phyloP scores from a whole-genome alignment of 2,329 filamentous ascomycete species.

The Colletotrichum orbiculare region DNA sequence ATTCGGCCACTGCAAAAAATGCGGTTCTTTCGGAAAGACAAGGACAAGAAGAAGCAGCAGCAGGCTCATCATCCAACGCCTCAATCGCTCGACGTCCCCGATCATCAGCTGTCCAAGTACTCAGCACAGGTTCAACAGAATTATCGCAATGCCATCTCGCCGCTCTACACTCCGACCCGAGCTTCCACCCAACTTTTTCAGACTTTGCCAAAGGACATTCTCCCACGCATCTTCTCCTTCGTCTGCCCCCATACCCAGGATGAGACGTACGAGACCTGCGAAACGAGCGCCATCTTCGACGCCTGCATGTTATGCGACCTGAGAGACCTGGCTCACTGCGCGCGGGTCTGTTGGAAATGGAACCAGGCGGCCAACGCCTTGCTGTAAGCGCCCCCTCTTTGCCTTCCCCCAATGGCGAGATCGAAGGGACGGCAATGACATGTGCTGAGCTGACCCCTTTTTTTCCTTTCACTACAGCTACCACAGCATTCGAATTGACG shows the following conservation, averaged over 20 bases:
- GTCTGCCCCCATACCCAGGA: slow-evolving; percentile 88
- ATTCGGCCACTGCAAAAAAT: slow-evolving; percentile 35
- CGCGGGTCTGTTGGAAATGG: slow-evolving; percentile 81
- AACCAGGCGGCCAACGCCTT: slow-evolving; percentile 59
- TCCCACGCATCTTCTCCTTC: slow-evolving; percentile 81
- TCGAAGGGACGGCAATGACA: background rate
- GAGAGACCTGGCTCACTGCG: slow-evolving; percentile 86
- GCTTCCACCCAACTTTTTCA: slow-evolving; percentile 57
- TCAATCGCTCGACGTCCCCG: slow-evolving; percentile 26
- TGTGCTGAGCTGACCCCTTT: slow-evolving; percentile 20
- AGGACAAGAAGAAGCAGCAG: slow-evolving; percentile 38
- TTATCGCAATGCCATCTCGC: slow-evolving; percentile 30
- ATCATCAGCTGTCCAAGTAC: slow-evolving; percentile 31
- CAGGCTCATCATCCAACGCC: slow-evolving; percentile 21
- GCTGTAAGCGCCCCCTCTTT: slow-evolving; percentile 65
- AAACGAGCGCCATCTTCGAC: slow-evolving; percentile 81
- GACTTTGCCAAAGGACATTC: slow-evolving; percentile 73
- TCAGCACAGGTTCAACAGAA: slow-evolving; percentile 33
- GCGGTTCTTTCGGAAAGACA: slow-evolving; percentile 35
- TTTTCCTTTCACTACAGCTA: slow-evolving; percentile 66
- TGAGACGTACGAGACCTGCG: slow-evolving; percentile 82
- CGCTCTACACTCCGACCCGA: slow-evolving; percentile 50
- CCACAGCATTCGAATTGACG: slow-evolving; percentile 89
- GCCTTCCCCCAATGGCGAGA: slow-evolving; percentile 18
- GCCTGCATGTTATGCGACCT: slow-evolving; percentile 94